phyloP scores from a whole-genome alignment of 2,329 filamentous ascomycete species.

The Cyphellophora europaea region DNA sequence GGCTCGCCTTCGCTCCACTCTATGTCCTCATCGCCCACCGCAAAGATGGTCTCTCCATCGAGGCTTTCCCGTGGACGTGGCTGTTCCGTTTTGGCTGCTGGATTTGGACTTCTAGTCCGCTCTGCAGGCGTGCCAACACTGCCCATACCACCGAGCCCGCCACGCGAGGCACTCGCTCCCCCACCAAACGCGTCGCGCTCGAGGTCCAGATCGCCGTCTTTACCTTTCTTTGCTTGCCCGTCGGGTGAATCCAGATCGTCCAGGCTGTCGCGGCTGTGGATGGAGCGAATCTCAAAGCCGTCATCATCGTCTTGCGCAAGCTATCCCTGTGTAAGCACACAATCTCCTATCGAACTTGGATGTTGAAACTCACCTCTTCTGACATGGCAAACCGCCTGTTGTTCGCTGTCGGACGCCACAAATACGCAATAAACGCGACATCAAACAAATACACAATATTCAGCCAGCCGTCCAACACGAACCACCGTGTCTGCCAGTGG shows the following conservation, averaged over 20 bases:
- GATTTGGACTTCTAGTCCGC: conserved; percentile 32
- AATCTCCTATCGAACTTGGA: neutral
- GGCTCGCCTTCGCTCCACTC: conserved; percentile 63
- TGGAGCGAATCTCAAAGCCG: conserved; percentile 91
- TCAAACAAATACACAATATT: conserved; percentile 94
- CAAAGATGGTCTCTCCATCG: conserved; percentile 93
- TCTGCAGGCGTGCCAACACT: neutral
- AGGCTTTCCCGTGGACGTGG: conserved; percentile 50
- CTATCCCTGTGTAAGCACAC: conserved; percentile 25
- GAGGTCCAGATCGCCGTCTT: conserved; percentile 23
- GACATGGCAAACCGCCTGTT: conserved; percentile 98
- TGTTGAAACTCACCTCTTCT: conserved; percentile 58
- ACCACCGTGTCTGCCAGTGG: conserved; percentile 97
- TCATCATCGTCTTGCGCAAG: conserved; percentile 98
- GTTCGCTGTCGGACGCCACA: conserved; percentile 94
- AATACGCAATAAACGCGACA: conserved; percentile 83
- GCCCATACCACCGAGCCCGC: neutral
- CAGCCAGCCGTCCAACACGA: conserved; percentile 92
- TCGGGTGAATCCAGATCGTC: conserved; percentile 50
- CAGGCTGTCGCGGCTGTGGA: conserved; percentile 56
- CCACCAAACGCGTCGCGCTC: conserved; percentile 7
- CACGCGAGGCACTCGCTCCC: neutral
- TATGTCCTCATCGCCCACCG: conserved; percentile 77
- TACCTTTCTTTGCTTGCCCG: conserved; percentile 22
- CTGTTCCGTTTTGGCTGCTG: conserved; percentile 32